Evolutionary conservation across 805 yeast genomes (phyloP).

Genomic region (Candida berthetii): DNA sequence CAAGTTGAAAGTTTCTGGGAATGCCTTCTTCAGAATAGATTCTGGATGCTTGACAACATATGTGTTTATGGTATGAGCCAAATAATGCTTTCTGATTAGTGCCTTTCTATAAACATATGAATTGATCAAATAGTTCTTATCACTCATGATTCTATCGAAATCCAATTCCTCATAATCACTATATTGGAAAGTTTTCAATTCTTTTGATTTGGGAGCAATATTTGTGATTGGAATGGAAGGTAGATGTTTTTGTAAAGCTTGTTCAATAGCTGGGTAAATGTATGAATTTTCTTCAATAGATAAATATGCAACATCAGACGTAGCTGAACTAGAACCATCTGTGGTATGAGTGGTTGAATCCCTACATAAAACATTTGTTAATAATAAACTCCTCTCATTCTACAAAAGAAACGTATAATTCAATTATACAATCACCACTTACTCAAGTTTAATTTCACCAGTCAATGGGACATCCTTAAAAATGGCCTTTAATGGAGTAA

Average conservation of each 20-base stretch:
- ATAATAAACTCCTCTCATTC: neutral
- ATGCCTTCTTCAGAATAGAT: slow-evolving; percentile 51
- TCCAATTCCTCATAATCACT: slow-evolving; percentile 89
- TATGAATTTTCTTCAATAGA: slow-evolving; percentile 31
- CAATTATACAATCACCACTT: slow-evolving; percentile 7
- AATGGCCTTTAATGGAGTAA: slow-evolving; percentile 68
- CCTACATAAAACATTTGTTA: neutral
- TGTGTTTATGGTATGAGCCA: slow-evolving; percentile 77
- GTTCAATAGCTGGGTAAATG: slow-evolving; percentile 31
- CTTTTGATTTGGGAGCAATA: slow-evolving; percentile 1
- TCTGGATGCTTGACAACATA: slow-evolving; percentile 70
- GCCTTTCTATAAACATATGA: slow-evolving; percentile 89
- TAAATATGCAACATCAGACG: slow-evolving; percentile 10
- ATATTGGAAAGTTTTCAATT: slow-evolving; percentile 54
- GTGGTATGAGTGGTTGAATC: neutral
- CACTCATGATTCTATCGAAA: slow-evolving; percentile 51
- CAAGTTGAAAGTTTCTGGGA: slow-evolving; percentile 70
- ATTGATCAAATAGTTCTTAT: slow-evolving; percentile 54
- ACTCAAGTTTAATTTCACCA: slow-evolving; percentile 53
- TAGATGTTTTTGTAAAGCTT: slow-evolving; percentile 23
- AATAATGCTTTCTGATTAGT: slow-evolving; percentile 81
- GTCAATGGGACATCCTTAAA: slow-evolving; percentile 49
- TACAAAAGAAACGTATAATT: neutral
- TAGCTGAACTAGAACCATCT: neutral
- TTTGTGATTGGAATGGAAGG: slow-evolving; percentile 26